These are phyloP conservation scores for Ophiognomonia clavigignenti-juglandacearum DNA, from an alignment of 2,329 filamentous ascomycete genomes.

Conservation along the genomic window DNA sequence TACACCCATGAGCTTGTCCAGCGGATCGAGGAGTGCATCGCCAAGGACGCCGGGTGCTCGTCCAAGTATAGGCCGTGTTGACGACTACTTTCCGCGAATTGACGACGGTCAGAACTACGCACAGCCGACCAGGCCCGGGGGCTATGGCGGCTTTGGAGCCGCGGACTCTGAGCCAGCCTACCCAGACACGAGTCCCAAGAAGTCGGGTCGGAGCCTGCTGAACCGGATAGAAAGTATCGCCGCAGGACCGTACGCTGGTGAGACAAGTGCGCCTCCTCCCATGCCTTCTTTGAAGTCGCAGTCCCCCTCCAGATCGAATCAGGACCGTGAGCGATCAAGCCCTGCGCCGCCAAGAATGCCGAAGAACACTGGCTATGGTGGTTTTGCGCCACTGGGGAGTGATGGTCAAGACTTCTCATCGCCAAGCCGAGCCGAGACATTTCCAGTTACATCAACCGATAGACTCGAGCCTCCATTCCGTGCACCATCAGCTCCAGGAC, in stretches of 20 bases:
- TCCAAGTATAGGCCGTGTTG: conserved; percentile 35
- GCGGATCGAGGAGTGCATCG: conserved; percentile 58
- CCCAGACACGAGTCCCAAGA: conserved; percentile 45
- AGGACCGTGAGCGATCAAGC: conserved; percentile 26
- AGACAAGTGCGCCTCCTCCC: conserved; percentile 8
- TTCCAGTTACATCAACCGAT: conserved; percentile 36
- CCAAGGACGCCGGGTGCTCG: conserved; percentile 51
- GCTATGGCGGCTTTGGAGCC: conserved; percentile 45
- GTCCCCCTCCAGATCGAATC: conserved; percentile 11
- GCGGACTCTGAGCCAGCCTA: conserved; percentile 34
- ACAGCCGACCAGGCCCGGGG: conserved; percentile 36
- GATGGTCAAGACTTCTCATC: conserved; percentile 34
- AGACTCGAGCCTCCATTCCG: conserved; percentile 34
- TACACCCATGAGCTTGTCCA: conserved; percentile 59
- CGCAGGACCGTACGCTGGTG: conserved; percentile 58
- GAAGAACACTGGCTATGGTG: conserved; percentile 52
- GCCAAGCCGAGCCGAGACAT: conserved; percentile 47
- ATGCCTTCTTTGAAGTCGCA: conserved; percentile 3
- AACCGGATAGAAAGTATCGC: conserved; percentile 62
- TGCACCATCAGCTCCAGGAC: conserved; percentile 43
- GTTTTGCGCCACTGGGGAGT: conserved; percentile 45
- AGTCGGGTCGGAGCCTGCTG: conserved; percentile 39
- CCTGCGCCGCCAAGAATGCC: conserved; percentile 34
- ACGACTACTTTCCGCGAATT: conserved; percentile 43
- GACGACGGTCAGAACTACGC: conserved; percentile 36